Evolutionary conservation across 768 basidiomycete species (phyloP), one percentile per base, ranked within the genome.

Genomic region (Tremella mesenterica): DNA sequence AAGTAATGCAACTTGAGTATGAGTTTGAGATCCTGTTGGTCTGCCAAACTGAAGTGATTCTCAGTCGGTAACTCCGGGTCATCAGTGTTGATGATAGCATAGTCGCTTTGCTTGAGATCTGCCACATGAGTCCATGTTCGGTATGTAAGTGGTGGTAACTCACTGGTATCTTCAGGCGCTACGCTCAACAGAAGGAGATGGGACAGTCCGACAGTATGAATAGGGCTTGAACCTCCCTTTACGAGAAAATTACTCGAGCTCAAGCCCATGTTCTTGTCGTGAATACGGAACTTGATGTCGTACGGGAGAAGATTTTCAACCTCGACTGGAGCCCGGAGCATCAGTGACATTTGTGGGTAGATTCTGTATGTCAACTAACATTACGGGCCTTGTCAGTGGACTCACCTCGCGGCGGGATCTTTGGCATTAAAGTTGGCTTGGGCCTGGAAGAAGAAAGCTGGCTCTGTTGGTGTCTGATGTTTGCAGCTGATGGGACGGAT

Each of bases 61-160:
- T 95, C 50, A 82, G 78, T 55, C 85, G 86, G 59, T 90, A 89
- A 73, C 91, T 90, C 86, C 50, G 88, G 82, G 26, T 83, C 84
- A 68, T 95, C 90, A 14, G 88, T 88, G 67, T 90, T 96, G 75
- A 99, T 92, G 73, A 99, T 96, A 2, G 90, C 85, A 63, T 95
- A 99, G 54, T 97, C 92, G 69, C 91, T 93, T 14, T 89, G 85
- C 65, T 85, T 86, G 77, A 91, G 88, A 13, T 82, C 90, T 93
- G 61, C 3, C 20, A 20, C n/a, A 47, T 60, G 44, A 66, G 54
- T 41, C 14, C n/a, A 41, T 5, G 8, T 16, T 41, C 23, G 38
- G 4, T 7, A 47, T 9, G 26, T n/a, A n/a, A 16, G 25, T n/a
- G 14, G 27, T 7, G 18, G 33, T 2, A 16, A 53, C 78, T 63